Conservation (phyloP, 169 alveolate genomes). For the Plasmodium billcollinsi region DNA sequence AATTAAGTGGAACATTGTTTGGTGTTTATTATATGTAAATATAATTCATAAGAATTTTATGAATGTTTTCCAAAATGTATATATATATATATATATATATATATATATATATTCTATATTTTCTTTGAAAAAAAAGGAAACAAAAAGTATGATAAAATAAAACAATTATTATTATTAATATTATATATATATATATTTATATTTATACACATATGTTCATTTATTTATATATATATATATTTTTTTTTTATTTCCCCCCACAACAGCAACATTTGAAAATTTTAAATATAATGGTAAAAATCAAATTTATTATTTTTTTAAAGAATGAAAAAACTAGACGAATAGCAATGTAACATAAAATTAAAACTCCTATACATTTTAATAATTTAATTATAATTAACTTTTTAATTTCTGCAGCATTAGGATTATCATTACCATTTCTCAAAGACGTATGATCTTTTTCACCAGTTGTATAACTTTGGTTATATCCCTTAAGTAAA, state of each 20-base stretch:
- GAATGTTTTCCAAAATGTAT: no score
- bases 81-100: not conserved
- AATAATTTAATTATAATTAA: slow-evolving; percentile 40
- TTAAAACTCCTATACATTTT: slow-evolving; percentile 31
- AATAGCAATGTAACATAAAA: slow-evolving; percentile 5
- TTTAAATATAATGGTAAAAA: slow-evolving; percentile 24
- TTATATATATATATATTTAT: no score
- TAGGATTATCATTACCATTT: slow-evolving; percentile 4
- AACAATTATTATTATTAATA: not conserved
- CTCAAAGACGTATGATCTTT: not conserved
- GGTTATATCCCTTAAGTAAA: slow-evolving; percentile 13
- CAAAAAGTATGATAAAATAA: slow-evolving; percentile 1
- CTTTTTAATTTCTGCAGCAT: slow-evolving; percentile 40
- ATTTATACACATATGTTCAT: not conserved
- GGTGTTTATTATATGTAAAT: no score
- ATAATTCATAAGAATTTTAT: no score
- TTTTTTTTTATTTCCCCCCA: slow-evolving; percentile 27
- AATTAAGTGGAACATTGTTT: no score
- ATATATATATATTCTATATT: not conserved
- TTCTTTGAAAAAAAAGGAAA: no score
- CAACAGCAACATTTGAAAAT: slow-evolving; percentile 66
- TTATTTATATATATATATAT: not conserved
- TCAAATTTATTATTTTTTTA: slow-evolving; percentile 34
- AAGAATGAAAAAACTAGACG: slow-evolving; percentile 24
- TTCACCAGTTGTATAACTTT: not conserved